These are phyloP conservation scores for Aethionema arabicum DNA, from an alignment of 345 rosid species.

Conservation along the genomic window DNA sequence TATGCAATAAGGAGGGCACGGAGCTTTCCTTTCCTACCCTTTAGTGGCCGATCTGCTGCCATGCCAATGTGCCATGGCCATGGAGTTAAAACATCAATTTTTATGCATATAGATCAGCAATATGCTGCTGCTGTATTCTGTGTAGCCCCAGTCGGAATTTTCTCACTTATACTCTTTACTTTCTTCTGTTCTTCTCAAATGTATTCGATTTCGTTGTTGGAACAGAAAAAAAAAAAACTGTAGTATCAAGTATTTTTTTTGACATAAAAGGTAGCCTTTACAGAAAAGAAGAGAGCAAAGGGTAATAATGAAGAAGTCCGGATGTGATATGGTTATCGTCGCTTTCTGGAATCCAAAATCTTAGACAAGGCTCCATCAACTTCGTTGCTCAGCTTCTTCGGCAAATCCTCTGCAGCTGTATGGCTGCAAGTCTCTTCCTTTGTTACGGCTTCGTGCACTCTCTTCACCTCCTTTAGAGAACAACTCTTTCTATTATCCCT, in stretches of 20 bases:
- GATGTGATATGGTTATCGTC: background rate
- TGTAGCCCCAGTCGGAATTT: conserved; percentile 8
- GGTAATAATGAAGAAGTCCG: background rate
- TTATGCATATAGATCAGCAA: background rate
- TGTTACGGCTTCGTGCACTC: too few species aligned
- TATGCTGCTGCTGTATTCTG: conserved; percentile 18
- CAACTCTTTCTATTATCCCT: too few species aligned
- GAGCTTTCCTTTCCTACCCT: conserved; percentile 41
- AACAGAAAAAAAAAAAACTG: background rate
- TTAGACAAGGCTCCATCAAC: background rate
- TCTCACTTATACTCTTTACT: conserved; percentile 1
- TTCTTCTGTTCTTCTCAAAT: background rate
- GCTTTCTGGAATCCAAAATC: background rate
- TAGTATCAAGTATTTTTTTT: conserved; percentile 3
- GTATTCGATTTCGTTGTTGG: conserved; percentile 2
- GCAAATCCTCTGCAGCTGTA: background rate
- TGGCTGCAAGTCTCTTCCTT: too few species aligned
- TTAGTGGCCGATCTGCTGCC: conserved; percentile 42
- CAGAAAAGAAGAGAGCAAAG: background rate
- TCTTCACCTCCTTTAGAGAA: too few species aligned
- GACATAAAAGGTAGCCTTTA: background rate
- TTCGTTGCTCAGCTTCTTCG: background rate
- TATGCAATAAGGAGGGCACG: conserved; percentile 60
- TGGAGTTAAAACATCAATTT: background rate
- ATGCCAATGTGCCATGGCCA: conserved; percentile 5